phyloP scores from a whole-genome alignment of 179 eudicot species.

The Corrigiola litoralis region DNA sequence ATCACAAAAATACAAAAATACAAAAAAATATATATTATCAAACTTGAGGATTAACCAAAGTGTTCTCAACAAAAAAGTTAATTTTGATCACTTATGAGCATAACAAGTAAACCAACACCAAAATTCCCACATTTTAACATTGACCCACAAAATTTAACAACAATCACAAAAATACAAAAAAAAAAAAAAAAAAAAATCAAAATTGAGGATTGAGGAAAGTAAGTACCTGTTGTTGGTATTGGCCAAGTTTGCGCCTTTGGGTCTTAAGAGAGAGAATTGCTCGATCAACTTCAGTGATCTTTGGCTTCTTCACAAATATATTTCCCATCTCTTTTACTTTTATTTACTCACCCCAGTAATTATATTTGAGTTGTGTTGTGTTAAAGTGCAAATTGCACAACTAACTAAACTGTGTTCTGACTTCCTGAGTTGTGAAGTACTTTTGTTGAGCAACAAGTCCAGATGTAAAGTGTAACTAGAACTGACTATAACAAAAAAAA shows the following conservation, averaged over 20 bases:
- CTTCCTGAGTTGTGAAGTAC: too few relatives aligned
- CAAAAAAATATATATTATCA: too few relatives aligned
- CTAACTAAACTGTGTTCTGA: too few relatives aligned
- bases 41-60: too few relatives aligned
- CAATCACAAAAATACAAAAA: not conserved
- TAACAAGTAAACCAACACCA: not conserved
- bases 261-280: slow-evolving; percentile 96
- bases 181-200: not conserved
- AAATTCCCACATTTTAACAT: slow-evolving; percentile 1
- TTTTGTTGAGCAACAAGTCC: too few relatives aligned
- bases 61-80: too few relatives aligned
- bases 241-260: slow-evolving; percentile 92
- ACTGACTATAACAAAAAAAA: too few relatives aligned
- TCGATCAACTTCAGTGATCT: slow-evolving; percentile 89
- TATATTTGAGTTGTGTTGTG: too few relatives aligned
- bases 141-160: slow-evolving; percentile 16
- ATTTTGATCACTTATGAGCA: not conserved
- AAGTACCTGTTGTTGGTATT: slow-evolving; percentile 83
- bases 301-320: slow-evolving; percentile 88
- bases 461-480: too few relatives aligned
- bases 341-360: not conserved
- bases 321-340: slow-evolving; percentile 67
- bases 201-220: not conserved
- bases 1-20: too few relatives aligned
- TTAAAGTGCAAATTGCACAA: too few relatives aligned